Percentiles rank a stretch among this genome's conserved stretches.
These are phyloP conservation scores for Plasmopara muralis DNA, from an alignment of 352 stramenopile species.

Conservation along the genomic window DNA sequence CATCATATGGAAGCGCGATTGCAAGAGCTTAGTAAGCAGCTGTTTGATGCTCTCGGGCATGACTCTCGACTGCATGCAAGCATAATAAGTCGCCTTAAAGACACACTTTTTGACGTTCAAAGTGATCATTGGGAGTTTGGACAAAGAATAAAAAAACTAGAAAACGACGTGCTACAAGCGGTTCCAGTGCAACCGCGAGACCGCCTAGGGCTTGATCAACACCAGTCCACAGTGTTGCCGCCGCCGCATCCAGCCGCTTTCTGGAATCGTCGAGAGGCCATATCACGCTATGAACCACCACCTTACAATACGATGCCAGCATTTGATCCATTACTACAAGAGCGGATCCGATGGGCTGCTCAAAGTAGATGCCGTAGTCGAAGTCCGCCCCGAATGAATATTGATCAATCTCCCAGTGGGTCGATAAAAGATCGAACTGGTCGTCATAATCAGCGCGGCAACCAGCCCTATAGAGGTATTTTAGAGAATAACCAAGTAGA, in stretches of 20 bases:
- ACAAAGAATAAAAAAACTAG: slow-evolving; percentile 20
- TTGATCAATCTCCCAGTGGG: not conserved
- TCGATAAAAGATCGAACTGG: slow-evolving; percentile 6
- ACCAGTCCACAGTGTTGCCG: slow-evolving; percentile 1
- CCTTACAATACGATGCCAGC: slow-evolving; percentile 7
- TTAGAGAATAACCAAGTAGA: not conserved
- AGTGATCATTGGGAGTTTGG: slow-evolving; percentile 25
- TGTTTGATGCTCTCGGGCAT: slow-evolving; percentile 37
- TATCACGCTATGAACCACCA: slow-evolving; percentile 23
- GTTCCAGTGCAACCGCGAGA: slow-evolving; percentile 10
- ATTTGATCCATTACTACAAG: slow-evolving; percentile 11
- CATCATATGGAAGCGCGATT: slow-evolving; percentile 27
- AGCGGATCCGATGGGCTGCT: slow-evolving; percentile 16
- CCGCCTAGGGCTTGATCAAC: slow-evolving; percentile 5
- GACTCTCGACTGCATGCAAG: slow-evolving; percentile 36
- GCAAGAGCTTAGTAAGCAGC: slow-evolving; percentile 26
- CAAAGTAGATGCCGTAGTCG: slow-evolving; percentile 17
- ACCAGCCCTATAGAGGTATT: not conserved
- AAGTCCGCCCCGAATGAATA: slow-evolving; percentile 19
- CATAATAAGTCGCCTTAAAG: slow-evolving; percentile 46
- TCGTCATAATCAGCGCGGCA: slow-evolving; percentile 2
- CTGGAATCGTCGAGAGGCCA: slow-evolving; percentile 10
- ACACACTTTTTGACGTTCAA: slow-evolving; percentile 40
- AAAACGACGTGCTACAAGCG: slow-evolving; percentile 24
- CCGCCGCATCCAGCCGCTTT: slow-evolving; percentile 3